Evolutionary conservation across 225 moss, liverwort and hornwort genomes (phyloP).

Genomic region (Lunularia cruciata): DNA sequence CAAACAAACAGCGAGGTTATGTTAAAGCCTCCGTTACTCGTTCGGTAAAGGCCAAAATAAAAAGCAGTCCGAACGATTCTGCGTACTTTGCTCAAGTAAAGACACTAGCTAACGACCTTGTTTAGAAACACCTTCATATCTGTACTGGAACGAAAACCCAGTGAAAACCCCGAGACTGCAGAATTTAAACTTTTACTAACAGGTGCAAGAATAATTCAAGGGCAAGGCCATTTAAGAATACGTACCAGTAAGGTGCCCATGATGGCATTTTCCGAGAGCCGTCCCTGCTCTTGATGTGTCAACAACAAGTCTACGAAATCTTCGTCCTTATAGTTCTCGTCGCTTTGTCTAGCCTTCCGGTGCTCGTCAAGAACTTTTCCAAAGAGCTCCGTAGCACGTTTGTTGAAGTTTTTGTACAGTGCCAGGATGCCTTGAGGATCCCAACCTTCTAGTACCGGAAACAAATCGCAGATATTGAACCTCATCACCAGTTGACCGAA

Average conservation of each 20-base stretch:
- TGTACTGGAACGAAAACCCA: too few relatives aligned
- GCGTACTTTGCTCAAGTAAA: not conserved
- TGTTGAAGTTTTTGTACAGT: not conserved
- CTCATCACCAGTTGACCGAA: not conserved
- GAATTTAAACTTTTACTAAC: too few relatives aligned
- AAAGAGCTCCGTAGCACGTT: not conserved
- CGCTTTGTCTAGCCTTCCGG: not conserved
- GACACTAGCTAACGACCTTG: too few relatives aligned
- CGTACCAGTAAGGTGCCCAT: not conserved
- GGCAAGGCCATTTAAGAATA: too few relatives aligned
- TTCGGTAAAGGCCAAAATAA: too few relatives aligned
- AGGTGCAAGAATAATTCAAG: too few relatives aligned
- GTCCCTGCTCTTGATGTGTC: constrained; percentile 2
- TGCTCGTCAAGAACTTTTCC: constrained; percentile 27
- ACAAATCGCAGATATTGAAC: constrained; percentile 28
- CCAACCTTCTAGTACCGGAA: constrained; percentile 27
- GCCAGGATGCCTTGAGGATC: constrained; percentile 28
- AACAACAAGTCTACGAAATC: constrained; percentile 19
- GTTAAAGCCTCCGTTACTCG: too few relatives aligned
- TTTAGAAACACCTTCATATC: too few relatives aligned
- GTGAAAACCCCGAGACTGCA: too few relatives aligned
- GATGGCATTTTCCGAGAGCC: not conserved
- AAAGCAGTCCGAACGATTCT: too few relatives aligned
- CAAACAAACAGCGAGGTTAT: too few relatives aligned
- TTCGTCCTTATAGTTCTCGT: not conserved